Conservation (phyloP, 352 stramenopile species). For the Thraustochytrium sp. region DNA sequence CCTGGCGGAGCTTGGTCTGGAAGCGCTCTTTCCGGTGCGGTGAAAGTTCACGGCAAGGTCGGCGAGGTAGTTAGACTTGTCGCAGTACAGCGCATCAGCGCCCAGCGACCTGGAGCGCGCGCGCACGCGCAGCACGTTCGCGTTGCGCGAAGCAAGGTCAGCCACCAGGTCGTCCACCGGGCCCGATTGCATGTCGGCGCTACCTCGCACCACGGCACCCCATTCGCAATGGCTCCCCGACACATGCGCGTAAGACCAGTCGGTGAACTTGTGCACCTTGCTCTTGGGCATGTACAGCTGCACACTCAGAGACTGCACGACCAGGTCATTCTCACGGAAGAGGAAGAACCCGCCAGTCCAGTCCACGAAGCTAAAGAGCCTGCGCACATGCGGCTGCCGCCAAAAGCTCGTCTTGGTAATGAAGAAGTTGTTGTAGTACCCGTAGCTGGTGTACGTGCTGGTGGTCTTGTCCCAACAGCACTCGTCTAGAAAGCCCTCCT, state of each 20-base stretch:
- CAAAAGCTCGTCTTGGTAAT: slow-evolving; percentile 10
- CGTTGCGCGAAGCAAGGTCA: neutral
- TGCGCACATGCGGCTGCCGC: neutral
- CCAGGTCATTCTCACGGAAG: slow-evolving; percentile 29
- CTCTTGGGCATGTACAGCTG: slow-evolving; percentile 17
- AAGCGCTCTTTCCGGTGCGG: too few species aligned
- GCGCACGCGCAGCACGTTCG: neutral
- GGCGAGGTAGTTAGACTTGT: neutral
- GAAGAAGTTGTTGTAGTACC: slow-evolving; percentile 42
- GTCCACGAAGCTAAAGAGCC: slow-evolving; percentile 19
- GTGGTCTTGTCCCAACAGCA: neutral
- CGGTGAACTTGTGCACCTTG: slow-evolving; percentile 30
- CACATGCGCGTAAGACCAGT: slow-evolving; percentile 12
- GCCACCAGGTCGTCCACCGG: neutral
- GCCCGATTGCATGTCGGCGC: neutral
- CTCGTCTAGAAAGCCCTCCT: neutral
- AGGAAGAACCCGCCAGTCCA: slow-evolving; percentile 24
- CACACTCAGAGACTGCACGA: slow-evolving; percentile 13
- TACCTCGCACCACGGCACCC: neutral
- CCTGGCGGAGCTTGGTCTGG: too few species aligned
- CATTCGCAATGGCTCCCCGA: neutral
- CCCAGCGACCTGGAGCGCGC: too few species aligned
- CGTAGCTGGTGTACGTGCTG: neutral
- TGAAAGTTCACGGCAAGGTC: neutral
- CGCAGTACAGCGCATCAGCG: neutral